Conservation (phyloP, 148 eudicot species). For the Amaranthus cruentus region DNA sequence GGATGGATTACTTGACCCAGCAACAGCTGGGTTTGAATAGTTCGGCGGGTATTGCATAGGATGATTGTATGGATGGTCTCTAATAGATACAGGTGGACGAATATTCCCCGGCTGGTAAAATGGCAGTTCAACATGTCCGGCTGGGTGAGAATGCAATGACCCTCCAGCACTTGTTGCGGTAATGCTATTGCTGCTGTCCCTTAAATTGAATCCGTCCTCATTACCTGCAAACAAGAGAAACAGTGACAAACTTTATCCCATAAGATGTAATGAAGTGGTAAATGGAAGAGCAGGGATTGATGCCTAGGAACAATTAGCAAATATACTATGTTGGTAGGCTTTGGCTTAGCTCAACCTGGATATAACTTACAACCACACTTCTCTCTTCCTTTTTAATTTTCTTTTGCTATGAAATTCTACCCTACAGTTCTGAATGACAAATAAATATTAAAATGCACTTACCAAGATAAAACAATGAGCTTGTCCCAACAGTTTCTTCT, state of each 20-base stretch:
- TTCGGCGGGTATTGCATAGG: slow-evolving; percentile 33
- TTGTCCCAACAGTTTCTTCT: slow-evolving; percentile 42
- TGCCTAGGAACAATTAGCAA: too few relatives aligned
- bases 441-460: slow-evolving; percentile 4
- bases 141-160: slow-evolving; percentile 25
- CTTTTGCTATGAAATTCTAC: too few relatives aligned
- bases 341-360: too few relatives aligned
- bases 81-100: slow-evolving; percentile 17
- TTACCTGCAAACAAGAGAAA: slow-evolving; percentile 26
- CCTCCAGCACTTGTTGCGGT: slow-evolving; percentile 28
- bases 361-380: too few relatives aligned
- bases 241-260: neutral
- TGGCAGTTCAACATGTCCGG: slow-evolving; percentile 25
- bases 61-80: slow-evolving; percentile 21
- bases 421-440: neutral
- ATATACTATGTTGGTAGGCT: too few relatives aligned
- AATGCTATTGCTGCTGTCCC: slow-evolving; percentile 32
- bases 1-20: slow-evolving; percentile 23
- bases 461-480: slow-evolving; percentile 45
- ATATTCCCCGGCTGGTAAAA: slow-evolving; percentile 25
- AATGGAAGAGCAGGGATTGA: neutral
- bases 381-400: too few relatives aligned
- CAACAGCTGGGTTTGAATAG: slow-evolving; percentile 23
- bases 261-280: neutral
- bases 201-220: slow-evolving; percentile 48